These are phyloP conservation scores for Chaetomium fimeti DNA, from an alignment of 495 filamentous ascomycete genomes.

Conservation along the genomic window DNA sequence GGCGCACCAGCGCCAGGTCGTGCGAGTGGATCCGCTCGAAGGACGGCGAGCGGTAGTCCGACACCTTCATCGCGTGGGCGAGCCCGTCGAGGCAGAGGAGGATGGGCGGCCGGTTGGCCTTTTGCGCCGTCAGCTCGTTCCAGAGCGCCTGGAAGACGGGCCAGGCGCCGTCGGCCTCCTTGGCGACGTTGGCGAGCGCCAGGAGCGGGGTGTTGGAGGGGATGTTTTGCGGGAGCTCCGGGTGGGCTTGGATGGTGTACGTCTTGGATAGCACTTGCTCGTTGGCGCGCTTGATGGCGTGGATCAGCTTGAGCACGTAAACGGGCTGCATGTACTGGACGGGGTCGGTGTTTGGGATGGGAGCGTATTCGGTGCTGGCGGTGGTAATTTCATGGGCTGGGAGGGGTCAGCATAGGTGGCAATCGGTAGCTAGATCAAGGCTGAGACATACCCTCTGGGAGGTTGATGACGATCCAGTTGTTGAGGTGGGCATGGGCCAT, in stretches of 20 bases:
- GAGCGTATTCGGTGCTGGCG: conserved; percentile 73
- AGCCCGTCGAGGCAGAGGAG: conserved; percentile 77
- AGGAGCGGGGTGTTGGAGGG: conserved; percentile 62
- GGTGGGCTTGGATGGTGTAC: conserved; percentile 58
- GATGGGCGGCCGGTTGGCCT: conserved; percentile 70
- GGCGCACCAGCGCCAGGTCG: conserved; percentile 71
- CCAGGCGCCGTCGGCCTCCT: conserved; percentile 74
- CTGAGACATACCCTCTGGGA: conserved; percentile 72
- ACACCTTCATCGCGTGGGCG: conserved; percentile 70
- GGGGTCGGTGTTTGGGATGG: conserved; percentile 55
- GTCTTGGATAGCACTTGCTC: conserved; percentile 58
- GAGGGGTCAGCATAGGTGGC: conserved; percentile 12
- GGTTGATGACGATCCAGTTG: conserved; percentile 82
- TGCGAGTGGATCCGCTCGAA: conserved; percentile 80
- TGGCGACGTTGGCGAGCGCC: conserved; percentile 66
- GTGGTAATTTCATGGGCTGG: conserved; percentile 78
- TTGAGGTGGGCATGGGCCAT: conserved; percentile 79
- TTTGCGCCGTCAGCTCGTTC: conserved; percentile 62
- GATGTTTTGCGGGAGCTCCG: conserved; percentile 55
- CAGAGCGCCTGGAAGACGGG: conserved; percentile 78
- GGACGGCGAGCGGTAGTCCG: conserved; percentile 66
- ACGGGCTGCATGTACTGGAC: conserved; percentile 72
- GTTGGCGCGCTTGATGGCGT: conserved; percentile 71
- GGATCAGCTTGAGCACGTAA: conserved; percentile 70
- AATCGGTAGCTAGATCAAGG: too few species aligned